These are phyloP conservation scores for Drechslerella coelobrocha DNA, from an alignment of 2,329 filamentous ascomycete species.

Conservation along the genomic window DNA sequence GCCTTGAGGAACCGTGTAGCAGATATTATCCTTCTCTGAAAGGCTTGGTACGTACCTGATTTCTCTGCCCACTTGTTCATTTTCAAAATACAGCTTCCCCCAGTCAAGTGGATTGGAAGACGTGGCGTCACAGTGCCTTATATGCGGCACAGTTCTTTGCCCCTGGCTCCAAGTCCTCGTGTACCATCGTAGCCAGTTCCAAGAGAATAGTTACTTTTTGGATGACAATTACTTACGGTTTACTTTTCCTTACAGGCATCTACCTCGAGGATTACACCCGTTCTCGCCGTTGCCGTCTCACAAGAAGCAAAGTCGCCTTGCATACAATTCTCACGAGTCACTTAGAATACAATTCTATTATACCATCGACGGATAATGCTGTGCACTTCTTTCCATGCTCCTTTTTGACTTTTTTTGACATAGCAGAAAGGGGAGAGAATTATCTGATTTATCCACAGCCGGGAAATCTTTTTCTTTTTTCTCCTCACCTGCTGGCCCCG, in stretches of 20 bases:
- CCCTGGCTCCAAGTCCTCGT: constrained; percentile 19
- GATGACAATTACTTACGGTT: constrained; percentile 24
- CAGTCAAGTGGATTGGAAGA: constrained; percentile 36
- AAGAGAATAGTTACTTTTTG: constrained; percentile 35
- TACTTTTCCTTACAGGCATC: constrained; percentile 24
- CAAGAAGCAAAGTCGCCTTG: constrained; percentile 29
- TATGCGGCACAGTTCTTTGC: constrained; percentile 45
- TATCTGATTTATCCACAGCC: constrained; percentile 36
- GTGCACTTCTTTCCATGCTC: constrained; percentile 16
- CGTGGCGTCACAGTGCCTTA: constrained; percentile 49
- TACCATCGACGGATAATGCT: constrained; percentile 45
- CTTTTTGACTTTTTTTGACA: constrained; percentile 26
- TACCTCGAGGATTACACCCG: constrained; percentile 23
- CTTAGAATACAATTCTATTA: constrained; percentile 40
- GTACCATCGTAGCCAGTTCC: constrained; percentile 39
- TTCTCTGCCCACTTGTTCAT: constrained; percentile 21
- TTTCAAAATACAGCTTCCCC: constrained; percentile 24
- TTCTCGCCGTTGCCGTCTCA: constrained; percentile 31
- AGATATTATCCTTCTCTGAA: constrained; percentile 21
- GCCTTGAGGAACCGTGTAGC: constrained; percentile 30
- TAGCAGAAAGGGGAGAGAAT: constrained; percentile 17
- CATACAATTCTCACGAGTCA: constrained; percentile 32
- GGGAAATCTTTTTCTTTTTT: constrained; percentile 14
- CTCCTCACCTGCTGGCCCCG: constrained; percentile 11
- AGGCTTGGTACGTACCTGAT: constrained; percentile 8